Conservation (phyloP, 108 stramenopile genomes). For the Pseudonitzschia pungens region DNA sequence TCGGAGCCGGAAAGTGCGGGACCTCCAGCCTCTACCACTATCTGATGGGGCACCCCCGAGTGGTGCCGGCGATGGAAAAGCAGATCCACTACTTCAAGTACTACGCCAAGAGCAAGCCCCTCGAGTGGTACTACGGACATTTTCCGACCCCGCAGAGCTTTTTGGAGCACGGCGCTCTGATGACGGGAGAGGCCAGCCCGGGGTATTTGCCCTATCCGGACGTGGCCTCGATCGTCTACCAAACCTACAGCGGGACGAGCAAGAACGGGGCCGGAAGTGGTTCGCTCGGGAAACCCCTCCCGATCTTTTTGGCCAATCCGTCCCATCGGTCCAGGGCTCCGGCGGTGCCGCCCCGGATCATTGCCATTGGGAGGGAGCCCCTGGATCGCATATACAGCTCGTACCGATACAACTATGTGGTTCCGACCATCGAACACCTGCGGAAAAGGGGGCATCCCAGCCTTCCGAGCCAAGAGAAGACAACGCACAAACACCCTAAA, state of each 20-base stretch:
- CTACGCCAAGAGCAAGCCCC: conserved; percentile 17
- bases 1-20: conserved; percentile 88
- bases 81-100: conserved; percentile 87
- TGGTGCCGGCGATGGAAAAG: conserved; percentile 74
- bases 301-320: neutral
- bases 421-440: conserved; percentile 52
- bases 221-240: neutral
- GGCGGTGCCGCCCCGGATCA: conserved; percentile 36
- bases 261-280: neutral
- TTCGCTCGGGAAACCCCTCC: neutral
- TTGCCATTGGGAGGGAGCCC: conserved; percentile 74
- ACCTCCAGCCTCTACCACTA: conserved; percentile 79
- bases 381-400: conserved; percentile 71
- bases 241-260: neutral
- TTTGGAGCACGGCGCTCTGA: conserved; percentile 66
- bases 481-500: neutral
- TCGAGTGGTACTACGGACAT: conserved; percentile 75
- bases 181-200: conserved; percentile 87
- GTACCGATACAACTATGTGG: conserved; percentile 79
- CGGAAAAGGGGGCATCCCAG: conserved; percentile 40
- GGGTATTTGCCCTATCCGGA: conserved; percentile 78
- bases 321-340: neutral
- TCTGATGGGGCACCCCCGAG: conserved; percentile 72
- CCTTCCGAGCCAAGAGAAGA: conserved; percentile 29
- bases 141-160: conserved; percentile 72